phyloP scores from a whole-genome alignment of 129 eudicot genomes.

The Tanacetum coccineum region DNA sequence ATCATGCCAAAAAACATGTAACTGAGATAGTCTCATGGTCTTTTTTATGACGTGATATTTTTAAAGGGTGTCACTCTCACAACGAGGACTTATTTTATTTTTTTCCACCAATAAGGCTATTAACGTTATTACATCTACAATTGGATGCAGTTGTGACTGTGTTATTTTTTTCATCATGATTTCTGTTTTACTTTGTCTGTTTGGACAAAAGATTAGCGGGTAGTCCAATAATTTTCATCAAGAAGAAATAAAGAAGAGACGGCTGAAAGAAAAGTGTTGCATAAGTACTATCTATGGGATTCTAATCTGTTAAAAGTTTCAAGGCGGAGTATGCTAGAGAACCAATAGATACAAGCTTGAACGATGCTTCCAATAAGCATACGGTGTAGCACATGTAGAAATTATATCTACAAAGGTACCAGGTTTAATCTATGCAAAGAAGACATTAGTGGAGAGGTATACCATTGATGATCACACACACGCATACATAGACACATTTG shows the following conservation, averaged over 20 bases:
- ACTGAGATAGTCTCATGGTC: too few species aligned
- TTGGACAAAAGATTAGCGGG: too few species aligned
- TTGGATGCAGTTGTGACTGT: too few species aligned
- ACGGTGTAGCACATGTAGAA: conserved; percentile 64
- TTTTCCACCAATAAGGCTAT: too few species aligned
- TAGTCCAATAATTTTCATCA: too few species aligned
- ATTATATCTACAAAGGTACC: conserved; percentile 65
- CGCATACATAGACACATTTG: neutral
- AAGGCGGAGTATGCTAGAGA: conserved; percentile 57
- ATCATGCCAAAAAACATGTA: too few species aligned
- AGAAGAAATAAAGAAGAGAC: conserved; percentile 21
- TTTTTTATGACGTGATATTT: too few species aligned
- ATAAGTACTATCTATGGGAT: conserved; percentile 82
- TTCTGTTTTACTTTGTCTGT: too few species aligned
- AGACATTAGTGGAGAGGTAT: conserved; percentile 65
- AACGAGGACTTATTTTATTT: too few species aligned
- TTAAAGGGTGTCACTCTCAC: too few species aligned
- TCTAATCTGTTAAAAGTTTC: conserved; percentile 81
- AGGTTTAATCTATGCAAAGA: conserved; percentile 78
- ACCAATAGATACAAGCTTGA: conserved; percentile 64
- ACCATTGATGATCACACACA: neutral
- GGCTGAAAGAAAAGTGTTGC: conserved; percentile 72
- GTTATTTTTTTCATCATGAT: too few species aligned
- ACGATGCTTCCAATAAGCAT: conserved; percentile 92
- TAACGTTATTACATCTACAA: too few species aligned